Base-by-base conservation (phyloP, 768 basidiomycete species). In the Kwoniella shandongensis region DNA sequence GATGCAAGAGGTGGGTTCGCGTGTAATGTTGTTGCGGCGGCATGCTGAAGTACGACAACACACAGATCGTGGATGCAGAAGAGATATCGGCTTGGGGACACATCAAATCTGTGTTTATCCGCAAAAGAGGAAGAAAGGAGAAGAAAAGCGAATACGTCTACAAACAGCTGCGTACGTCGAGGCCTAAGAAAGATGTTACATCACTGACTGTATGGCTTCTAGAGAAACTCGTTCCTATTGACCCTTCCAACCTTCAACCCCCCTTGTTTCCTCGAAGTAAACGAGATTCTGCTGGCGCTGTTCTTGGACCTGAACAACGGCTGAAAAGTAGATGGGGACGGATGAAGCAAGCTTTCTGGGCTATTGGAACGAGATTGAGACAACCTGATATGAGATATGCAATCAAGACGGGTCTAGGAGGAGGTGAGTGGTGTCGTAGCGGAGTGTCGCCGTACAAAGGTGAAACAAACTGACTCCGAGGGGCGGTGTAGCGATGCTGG, bases 301-400 rank as follows among this genome's bases (percentile, higher is more conserved):
- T 88, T 3, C 88, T 90, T 60, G 89, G 88, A 0, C 91, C 89
- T 0, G 79, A 82, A 8, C 79, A 81, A 18, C 79, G 80, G 23
- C 80, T 84, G 18, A 77, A 93, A n/a, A 78, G 84, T 5, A 78
- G 81, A 48, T 78, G 81, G 30, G 88, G 86, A 27, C 80, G 83
- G 56, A 62, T 88, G 4, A 83, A 87, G 55, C 87, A 88, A 51
- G 78, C 79, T 1, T 44, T 92, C 11, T 97, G 91, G 91, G 79
- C 81, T 2, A 65, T 92, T 5, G 85, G 88, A 1, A 80, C 77
- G 2, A 80, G 83, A 27, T 73, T 92, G 61, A 80, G 79, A 51
- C 85, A 91, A 65, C 83, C 84, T 7, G 87, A 93, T 64, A 80
- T 87, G 62, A 88, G 89, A 73, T 96, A 90, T 73, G 87, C 90